Conservation (phyloP, 768 basidiomycete species). For the Hericium coralloides region DNA sequence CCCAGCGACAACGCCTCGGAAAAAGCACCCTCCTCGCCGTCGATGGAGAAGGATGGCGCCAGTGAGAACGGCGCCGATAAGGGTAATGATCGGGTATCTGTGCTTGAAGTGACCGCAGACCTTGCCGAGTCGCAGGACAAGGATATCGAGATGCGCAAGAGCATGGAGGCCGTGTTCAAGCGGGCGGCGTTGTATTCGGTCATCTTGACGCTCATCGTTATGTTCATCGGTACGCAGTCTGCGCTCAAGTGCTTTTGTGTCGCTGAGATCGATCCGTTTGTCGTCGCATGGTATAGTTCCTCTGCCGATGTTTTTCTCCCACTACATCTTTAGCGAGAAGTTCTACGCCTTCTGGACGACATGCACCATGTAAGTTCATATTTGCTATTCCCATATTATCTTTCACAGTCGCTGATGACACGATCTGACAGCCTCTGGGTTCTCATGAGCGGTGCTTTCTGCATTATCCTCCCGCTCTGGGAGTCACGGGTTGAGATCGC, state of each 20-base stretch:
- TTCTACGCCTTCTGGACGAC: constrained; percentile 28
- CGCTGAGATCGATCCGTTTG: too few species aligned
- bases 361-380: constrained; percentile 21
- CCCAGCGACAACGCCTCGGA: not conserved
- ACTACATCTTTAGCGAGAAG: constrained; percentile 24
- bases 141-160: constrained; percentile 1
- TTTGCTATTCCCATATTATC: too few species aligned
- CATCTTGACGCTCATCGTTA: constrained; percentile 18
- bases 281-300: constrained; percentile 16
- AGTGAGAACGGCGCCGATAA: not conserved
- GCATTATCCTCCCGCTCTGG: constrained; percentile 22
- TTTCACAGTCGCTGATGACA: not conserved
- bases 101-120: not conserved
- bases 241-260: not conserved
- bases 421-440: constrained; percentile 19
- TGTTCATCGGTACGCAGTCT: constrained; percentile 18
- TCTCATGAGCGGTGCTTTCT: constrained; percentile 20
- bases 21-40: not conserved
- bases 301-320: constrained; percentile 28
- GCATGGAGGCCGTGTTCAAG: constrained; percentile 19
- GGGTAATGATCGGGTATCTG: not conserved
- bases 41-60: not conserved
- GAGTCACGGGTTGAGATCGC: constrained; percentile 22
- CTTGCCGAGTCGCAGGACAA: not conserved
- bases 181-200: constrained; percentile 23